Base-by-base conservation (phyloP, 176 grass and related monocot species). In the Carex parvula region DNA sequence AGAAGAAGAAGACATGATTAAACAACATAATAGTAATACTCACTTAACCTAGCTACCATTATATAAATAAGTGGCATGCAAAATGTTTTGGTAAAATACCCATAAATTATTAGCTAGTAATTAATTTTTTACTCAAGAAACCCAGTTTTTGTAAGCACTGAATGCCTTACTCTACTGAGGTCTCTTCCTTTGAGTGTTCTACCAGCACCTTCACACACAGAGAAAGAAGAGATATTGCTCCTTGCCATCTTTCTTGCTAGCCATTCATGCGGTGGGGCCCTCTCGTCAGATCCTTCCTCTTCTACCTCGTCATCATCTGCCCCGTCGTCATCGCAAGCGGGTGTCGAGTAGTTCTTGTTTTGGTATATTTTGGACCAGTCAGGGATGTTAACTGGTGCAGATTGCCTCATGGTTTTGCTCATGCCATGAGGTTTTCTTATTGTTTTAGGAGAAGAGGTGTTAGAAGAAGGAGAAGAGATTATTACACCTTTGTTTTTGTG, bases 151-250 rank as follows among this genome's bases (percentile, higher is more conserved):
- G 89, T 82, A 66, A 91, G 89, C 42, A 91, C 89, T 22, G 89
- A 68, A 74, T 88, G 87, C 82, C 89, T 83, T 64, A 88, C 86
- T 60, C 85, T 85, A 60, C 89, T 88, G 15, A 91, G 86, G 63
- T 91, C 89, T 70, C 89, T 91, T 24, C 89, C 89, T 84, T 91
- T 88, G 42, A 91, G 86, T 11, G 86, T 91, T 81, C 86, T 83
- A 52, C 89, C 86, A 13, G 86, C 86, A 10, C 89, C 89, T 82
- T 91, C 89, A 18, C 86, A 91, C 39, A 91, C 83, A n/a, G 89
- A 91, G 83, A 79, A 85, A 30, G 86, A 91, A n/a, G 89, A 80
- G 66, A 91, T 85, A 57, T 85, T 82, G 60, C 55, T 87, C 81
- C 76, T 83, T 6, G 89, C 89, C 88, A 87, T 90, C 81, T 88